Percentiles rank a stretch among this genome's conserved stretches.
Conservation (phyloP, 192 early-diverging fungal genomes). For the Phlyctochytrium arcticum region DNA sequence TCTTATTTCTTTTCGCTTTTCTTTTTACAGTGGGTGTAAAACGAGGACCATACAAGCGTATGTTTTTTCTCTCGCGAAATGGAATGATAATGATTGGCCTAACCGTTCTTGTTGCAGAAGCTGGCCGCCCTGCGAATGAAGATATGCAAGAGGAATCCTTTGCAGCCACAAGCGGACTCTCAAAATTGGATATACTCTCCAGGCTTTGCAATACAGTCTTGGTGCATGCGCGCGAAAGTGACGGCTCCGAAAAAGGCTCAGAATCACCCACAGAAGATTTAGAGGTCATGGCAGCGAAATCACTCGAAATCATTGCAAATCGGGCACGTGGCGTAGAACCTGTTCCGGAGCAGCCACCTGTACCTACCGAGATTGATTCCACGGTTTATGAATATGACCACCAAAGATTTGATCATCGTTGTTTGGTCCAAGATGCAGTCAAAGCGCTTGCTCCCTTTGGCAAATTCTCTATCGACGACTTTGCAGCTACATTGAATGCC, state of each 20-base stretch:
- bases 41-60: constrained; percentile 74
- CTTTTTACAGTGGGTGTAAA: constrained; percentile 69
- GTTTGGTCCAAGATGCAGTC: constrained; percentile 14
- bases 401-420: constrained; percentile 16
- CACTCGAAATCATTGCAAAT: constrained; percentile 16
- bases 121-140: neutral
- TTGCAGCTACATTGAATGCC: neutral
- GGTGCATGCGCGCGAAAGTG: constrained; percentile 7
- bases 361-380: neutral
- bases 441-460: neutral
- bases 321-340: constrained; percentile 14
- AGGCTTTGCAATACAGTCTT: constrained; percentile 26
- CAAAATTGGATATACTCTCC: constrained; percentile 30
- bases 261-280: neutral
- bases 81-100: neutral
- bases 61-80: neutral
- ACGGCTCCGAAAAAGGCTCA: neutral
- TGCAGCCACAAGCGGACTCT: constrained; percentile 5
- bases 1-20: too few relatives aligned
- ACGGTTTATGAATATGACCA: constrained; percentile 22
- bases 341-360: neutral
- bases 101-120: neutral
- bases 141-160: neutral
- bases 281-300: constrained; percentile 8
- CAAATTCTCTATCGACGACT: constrained; percentile 1